Evolutionary conservation across 176 grass and related monocot species (phyloP).

Genomic region (Oryza punctata): DNA sequence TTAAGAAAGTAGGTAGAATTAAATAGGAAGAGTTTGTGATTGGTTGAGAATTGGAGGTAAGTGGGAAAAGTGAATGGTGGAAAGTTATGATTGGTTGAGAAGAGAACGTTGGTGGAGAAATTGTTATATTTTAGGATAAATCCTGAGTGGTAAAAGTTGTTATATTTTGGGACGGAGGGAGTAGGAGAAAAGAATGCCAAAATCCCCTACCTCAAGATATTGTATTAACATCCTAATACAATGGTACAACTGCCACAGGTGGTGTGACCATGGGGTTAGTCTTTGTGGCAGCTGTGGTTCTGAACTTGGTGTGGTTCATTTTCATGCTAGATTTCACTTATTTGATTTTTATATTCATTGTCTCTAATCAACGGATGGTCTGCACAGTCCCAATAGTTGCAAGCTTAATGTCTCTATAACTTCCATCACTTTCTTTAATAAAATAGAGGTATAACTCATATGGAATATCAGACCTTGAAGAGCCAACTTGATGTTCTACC

Average conservation of each 20-base stretch:
- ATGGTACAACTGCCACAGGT: background rate
- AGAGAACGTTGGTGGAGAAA: too few relatives aligned
- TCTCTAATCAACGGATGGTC: background rate
- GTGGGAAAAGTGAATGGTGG: too few relatives aligned
- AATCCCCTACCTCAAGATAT: too few relatives aligned
- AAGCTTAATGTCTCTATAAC: background rate
- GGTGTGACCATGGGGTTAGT: background rate
- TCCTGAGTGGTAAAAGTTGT: too few relatives aligned
- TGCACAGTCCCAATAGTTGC: background rate
- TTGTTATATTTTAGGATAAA: too few relatives aligned
- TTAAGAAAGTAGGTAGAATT: too few relatives aligned
- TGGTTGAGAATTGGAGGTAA: too few relatives aligned
- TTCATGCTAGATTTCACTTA: slow-evolving; percentile 10
- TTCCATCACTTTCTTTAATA: background rate
- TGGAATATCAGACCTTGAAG: background rate
- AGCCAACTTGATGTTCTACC: background rate
- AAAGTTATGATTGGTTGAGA: too few relatives aligned
- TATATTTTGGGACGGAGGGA: too few relatives aligned
- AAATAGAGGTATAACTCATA: background rate
- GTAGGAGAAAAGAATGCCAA: too few relatives aligned
- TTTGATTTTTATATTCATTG: background rate
- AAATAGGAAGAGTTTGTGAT: too few relatives aligned
- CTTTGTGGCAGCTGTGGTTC: background rate
- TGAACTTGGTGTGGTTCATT: background rate
- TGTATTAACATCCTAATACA: too few relatives aligned